Evolutionary conservation across 345 rosid genomes (phyloP).

Genomic region (Nasturtium officinale): DNA sequence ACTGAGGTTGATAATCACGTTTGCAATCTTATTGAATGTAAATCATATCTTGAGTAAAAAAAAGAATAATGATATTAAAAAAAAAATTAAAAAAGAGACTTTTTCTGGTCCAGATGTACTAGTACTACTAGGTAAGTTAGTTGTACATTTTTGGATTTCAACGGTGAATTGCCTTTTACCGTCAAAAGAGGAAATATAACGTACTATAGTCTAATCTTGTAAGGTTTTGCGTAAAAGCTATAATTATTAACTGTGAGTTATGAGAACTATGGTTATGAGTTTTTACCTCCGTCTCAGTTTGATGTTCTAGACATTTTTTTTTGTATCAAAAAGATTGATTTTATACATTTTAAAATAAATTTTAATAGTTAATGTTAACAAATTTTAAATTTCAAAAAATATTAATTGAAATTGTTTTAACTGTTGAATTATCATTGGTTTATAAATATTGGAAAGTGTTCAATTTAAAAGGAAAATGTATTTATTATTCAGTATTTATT

Average conservation of each 20-base stretch:
- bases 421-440: too few species aligned
- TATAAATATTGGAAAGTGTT: too few species aligned
- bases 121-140: not conserved
- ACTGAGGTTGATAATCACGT: not conserved
- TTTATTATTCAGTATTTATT: too few species aligned
- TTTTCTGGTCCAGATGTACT: constrained; percentile 4
- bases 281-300: too few species aligned
- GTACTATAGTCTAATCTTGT: not conserved
- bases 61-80: not conserved
- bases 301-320: too few species aligned
- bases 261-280: too few species aligned
- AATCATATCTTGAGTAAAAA: not conserved
- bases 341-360: too few species aligned
- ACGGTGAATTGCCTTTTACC: constrained; percentile 6
- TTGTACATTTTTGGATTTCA: constrained; percentile 1
- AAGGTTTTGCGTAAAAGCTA: constrained; percentile 8
- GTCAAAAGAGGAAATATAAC: not conserved
- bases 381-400: too few species aligned
- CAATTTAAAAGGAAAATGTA: too few species aligned
- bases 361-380: too few species aligned
- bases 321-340: too few species aligned
- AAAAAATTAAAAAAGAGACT: not conserved
- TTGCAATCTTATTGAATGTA: not conserved
- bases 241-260: not conserved
- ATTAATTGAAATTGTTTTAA: too few species aligned